These are phyloP conservation scores for Penicillium sp. DNA, from an alignment of 2,329 filamentous ascomycete genomes.

Conservation along the genomic window DNA sequence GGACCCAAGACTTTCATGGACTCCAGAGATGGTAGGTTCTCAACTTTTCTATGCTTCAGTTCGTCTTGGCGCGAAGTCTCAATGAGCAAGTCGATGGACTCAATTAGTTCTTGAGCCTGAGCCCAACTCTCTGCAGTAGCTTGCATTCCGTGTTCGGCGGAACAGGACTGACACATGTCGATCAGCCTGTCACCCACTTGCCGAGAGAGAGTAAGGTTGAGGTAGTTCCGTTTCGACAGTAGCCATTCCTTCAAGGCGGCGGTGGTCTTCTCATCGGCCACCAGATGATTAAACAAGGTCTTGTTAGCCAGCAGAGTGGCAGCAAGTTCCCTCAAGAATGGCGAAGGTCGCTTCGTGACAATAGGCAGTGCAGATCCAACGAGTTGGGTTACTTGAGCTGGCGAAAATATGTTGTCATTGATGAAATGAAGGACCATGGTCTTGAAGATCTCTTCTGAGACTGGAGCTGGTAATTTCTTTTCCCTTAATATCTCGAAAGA, in stretches of 20 bases:
- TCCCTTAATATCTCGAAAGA: conserved; percentile 8
- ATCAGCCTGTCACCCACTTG: conserved; percentile 6
- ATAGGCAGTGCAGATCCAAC: conserved; percentile 13
- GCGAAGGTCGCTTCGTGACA: background rate
- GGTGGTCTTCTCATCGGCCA: conserved; percentile 8
- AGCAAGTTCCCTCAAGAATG: conserved; percentile 2
- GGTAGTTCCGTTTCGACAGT: conserved; percentile 6
- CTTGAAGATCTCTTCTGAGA: conserved; percentile 11
- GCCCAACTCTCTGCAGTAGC: background rate
- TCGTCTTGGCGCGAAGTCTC: background rate
- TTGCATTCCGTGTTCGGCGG: conserved; percentile 6
- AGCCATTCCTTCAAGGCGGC: conserved; percentile 10
- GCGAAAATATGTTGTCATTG: conserved; percentile 5
- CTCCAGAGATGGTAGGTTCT: conserved; percentile 5
- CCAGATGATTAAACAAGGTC: conserved; percentile 8
- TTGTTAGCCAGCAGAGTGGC: conserved; percentile 1
- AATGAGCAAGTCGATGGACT: conserved; percentile 1
- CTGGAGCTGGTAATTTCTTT: background rate
- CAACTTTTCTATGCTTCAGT: background rate
- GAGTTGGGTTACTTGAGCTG: conserved; percentile 4
- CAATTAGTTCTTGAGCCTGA: conserved; percentile 1
- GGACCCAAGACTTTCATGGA: conserved; percentile 6
- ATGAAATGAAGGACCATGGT: conserved; percentile 8
- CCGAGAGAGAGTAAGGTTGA: background rate
- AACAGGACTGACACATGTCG: conserved; percentile 10